These are phyloP conservation scores for Diddensiella transvaalensis DNA, from an alignment of 805 yeast genomes.

Conservation along the genomic window DNA sequence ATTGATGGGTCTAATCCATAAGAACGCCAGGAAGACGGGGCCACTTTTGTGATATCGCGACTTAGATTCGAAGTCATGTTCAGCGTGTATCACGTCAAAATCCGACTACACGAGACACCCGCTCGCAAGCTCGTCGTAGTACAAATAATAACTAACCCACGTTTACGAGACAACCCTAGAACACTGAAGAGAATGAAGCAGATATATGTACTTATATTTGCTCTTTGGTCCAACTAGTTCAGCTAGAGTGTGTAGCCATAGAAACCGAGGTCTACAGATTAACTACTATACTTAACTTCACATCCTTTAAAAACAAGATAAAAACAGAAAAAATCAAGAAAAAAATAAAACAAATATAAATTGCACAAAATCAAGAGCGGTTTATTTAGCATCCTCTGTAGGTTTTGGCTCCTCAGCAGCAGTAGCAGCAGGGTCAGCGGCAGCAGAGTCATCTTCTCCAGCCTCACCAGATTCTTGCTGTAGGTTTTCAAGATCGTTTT, in stretches of 20 bases:
- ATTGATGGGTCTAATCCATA: not conserved
- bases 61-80: not conserved
- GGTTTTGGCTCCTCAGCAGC: conserved; percentile 8
- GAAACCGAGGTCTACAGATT: no score
- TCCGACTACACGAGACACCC: no score
- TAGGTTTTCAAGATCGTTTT: conserved; percentile 52
- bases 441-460: conserved; percentile 16
- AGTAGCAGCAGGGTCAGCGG: conserved; percentile 18
- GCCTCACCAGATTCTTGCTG: conserved; percentile 18
- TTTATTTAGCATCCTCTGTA: conserved; percentile 7
- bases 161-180: no score
- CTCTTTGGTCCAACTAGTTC: no score
- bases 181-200: no score
- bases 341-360: conserved; percentile 7
- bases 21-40: not conserved
- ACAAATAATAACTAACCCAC: no score
- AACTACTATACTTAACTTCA: no score
- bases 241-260: no score
- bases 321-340: not conserved
- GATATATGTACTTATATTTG: no score
- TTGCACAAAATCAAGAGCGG: not conserved
- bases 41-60: not conserved
- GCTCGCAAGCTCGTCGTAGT: no score
- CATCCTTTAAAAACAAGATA: not conserved
- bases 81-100: no score